Evolutionary conservation across 176 grass and related monocot genomes (phyloP), one percentile per base, ranked within the genome.

Genomic region (bread wheat (Triticum aestivum)): DNA sequence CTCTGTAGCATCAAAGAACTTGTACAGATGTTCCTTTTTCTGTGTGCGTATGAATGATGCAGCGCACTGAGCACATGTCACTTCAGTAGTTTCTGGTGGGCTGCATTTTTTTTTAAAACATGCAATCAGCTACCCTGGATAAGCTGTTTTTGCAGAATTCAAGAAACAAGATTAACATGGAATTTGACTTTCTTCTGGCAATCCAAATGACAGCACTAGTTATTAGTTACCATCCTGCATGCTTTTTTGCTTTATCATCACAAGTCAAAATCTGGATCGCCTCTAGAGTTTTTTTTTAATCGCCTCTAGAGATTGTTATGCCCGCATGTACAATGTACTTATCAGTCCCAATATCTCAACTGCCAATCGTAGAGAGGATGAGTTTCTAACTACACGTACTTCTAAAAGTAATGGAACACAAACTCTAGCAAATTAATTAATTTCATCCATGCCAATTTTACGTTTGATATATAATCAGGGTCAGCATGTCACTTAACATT

Each of bases 311-410:
- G 14, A 75, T 75, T 30, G 21, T 4, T 52, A 11, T 49, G 73
- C 44, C 44, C 47, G 44, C 41, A 75, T 75, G 42, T 75, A 75
- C n/a, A 74, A 73, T 73, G 38, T 73, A 42, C 10, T 72, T 42
- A 13, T 72, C 69, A 24, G 10, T 73, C 20, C 11, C 6, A 44
- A 73, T 2, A 71, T 73, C 69, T 5, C 21, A 45, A 39, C 71
- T 42, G 41, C 11, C n/a, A 45, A 27, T 47, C 24, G 12, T 11
- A 47, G 5, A 3, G 23, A 74, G 41, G 38, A 44, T 74, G n/a
- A 41, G 29, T 4, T 39, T 1, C 26, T 39, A 20, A 24, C 21
- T 44, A 47, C 71, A 5, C 1, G 3, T 75, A 29, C 12, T 75
- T 75, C 9, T 24, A 73, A 24, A 73, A 24, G 38, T 8, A 24